Conservation (phyloP, 495 filamentous ascomycete genomes). For the Jackrogersella multiformis region DNA sequence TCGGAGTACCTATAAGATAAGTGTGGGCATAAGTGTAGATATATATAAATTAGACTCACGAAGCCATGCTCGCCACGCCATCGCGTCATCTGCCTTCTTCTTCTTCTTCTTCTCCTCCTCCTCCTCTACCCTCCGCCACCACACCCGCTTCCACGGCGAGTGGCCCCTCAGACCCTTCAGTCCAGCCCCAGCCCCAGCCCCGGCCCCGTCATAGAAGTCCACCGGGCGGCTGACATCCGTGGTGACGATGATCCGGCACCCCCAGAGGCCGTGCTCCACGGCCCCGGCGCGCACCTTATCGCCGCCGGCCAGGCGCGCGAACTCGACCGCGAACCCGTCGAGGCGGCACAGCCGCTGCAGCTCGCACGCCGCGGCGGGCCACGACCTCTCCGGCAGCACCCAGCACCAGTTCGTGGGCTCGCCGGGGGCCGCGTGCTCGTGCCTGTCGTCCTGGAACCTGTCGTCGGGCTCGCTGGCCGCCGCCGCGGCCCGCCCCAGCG, state of each 20-base stretch:
- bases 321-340: conserved; percentile 21
- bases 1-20: neutral
- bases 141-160: neutral
- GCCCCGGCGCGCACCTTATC: conserved; percentile 7
- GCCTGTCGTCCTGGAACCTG: no score
- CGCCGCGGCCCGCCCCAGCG: neutral
- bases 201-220: conserved; percentile 4
- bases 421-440: no score
- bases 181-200: no score
- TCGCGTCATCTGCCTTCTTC: no score
- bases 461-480: no score
- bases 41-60: no score
- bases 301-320: conserved; percentile 26
- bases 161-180: conserved; percentile 1
- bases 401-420: conserved; percentile 20
- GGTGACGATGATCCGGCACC: conserved; percentile 7
- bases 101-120: no score
- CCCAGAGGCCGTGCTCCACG: conserved; percentile 21
- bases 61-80: no score
- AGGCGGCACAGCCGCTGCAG: neutral
- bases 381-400: conserved; percentile 16
- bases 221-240: conserved; percentile 23
- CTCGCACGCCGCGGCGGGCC: neutral
- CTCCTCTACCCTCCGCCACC: neutral
- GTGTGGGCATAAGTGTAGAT: no score